phyloP scores from a whole-genome alignment of 2,329 filamentous ascomycete genomes.

The Apiospora sp. region DNA sequence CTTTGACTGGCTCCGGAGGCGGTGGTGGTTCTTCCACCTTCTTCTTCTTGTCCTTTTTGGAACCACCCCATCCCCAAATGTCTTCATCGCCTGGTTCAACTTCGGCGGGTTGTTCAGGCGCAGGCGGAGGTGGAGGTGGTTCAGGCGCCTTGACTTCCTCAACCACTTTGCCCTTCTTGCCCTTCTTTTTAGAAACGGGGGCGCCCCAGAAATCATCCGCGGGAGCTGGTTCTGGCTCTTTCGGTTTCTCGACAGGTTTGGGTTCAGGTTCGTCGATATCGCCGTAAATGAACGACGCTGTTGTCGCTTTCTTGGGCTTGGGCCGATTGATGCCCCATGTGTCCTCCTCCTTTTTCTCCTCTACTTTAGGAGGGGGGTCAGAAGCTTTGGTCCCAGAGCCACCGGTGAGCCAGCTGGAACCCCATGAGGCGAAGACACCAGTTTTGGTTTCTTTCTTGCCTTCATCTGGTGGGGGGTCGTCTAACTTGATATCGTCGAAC shows the following conservation, averaged over 20 bases:
- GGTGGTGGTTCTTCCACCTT: constrained; percentile 37
- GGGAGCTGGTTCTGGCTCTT: constrained; percentile 31
- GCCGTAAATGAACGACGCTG: constrained; percentile 55
- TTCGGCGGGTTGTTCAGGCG: constrained; percentile 30
- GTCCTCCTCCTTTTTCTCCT: constrained; percentile 51
- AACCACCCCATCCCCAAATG: constrained; percentile 44
- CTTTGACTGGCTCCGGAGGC: constrained; percentile 31
- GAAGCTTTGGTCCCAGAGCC: constrained; percentile 41
- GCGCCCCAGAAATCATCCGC: constrained; percentile 29
- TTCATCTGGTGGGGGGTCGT: constrained; percentile 59
- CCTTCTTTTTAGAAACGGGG: constrained; percentile 32
- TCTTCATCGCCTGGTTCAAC: constrained; percentile 43
- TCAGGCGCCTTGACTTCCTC: constrained; percentile 36
- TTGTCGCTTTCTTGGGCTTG: constrained; percentile 62
- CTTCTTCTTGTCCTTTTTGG: constrained; percentile 42
- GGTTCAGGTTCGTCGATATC: constrained; percentile 50
- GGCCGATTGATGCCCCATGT: constrained; percentile 57
- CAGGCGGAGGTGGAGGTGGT: constrained; percentile 23
- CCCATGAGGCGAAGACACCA: constrained; percentile 63
- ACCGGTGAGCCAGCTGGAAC: constrained; percentile 65
- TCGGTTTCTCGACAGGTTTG: constrained; percentile 31
- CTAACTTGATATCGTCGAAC: constrained; percentile 74
- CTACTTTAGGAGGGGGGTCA: constrained; percentile 44
- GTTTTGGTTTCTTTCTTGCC: constrained; percentile 50
- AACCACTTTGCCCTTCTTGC: constrained; percentile 36